Percentiles rank a stretch among this genome's conserved stretches.
Conservation (phyloP, 257 asterid species). For the Handroanthus guayacan region DNA sequence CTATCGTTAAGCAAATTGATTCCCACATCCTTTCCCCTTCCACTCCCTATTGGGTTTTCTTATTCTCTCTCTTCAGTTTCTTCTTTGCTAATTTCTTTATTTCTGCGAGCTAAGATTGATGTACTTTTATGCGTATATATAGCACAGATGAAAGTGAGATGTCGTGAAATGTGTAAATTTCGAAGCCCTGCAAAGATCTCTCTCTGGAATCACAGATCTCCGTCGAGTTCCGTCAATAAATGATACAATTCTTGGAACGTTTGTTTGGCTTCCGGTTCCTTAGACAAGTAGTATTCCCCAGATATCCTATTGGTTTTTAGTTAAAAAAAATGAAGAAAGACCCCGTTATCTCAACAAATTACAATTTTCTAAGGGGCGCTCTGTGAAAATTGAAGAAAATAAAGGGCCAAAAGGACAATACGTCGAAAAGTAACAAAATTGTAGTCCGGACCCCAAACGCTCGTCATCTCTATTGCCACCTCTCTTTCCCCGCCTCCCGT, state of each 20-base stretch:
- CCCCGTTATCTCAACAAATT: no score
- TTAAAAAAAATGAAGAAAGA: background rate
- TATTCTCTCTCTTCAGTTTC: background rate
- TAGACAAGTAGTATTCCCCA: background rate
- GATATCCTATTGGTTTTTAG: background rate
- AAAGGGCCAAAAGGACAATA: background rate
- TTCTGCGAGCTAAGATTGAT: background rate
- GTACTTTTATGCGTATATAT: background rate
- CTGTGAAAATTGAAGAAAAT: background rate
- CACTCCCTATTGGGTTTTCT: slow-evolving; percentile 11
- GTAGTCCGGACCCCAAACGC: slow-evolving; percentile 3
- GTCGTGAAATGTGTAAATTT: slow-evolving; percentile 28
- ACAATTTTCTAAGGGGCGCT: background rate
- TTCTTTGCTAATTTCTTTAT: background rate
- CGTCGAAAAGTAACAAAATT: background rate
- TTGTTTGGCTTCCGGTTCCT: slow-evolving; percentile 28
- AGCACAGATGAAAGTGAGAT: background rate
- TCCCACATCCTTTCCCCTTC: slow-evolving; percentile 84
- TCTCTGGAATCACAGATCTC: slow-evolving; percentile 40
- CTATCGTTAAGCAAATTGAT: slow-evolving; percentile 82
- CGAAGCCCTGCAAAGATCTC: slow-evolving; percentile 35
- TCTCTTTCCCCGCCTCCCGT: slow-evolving; percentile 8
- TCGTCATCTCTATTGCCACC: slow-evolving; percentile 2
- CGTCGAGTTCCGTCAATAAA: slow-evolving; percentile 25
- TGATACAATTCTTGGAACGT: background rate